phyloP scores from a whole-genome alignment of 2,329 filamentous ascomycete species.

The Ustulina deusta region DNA sequence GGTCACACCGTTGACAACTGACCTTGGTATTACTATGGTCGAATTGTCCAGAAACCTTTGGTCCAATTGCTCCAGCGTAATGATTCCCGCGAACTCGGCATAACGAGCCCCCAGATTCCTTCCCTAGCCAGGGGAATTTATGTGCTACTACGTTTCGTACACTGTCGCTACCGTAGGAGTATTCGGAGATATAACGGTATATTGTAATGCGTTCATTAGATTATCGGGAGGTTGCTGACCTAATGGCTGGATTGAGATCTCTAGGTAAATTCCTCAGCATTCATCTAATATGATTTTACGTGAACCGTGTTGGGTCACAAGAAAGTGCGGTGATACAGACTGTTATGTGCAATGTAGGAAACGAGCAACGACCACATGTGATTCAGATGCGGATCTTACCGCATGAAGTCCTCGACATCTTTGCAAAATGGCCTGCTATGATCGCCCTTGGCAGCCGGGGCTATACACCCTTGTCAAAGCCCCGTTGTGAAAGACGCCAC shows the following conservation, averaged over 20 bases:
- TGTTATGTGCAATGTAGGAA: background rate
- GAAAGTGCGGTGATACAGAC: background rate
- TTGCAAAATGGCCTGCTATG: conserved; percentile 38
- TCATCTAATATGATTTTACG: background rate
- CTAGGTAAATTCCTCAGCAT: background rate
- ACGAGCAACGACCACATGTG: conserved; percentile 16
- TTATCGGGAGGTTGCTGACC: background rate
- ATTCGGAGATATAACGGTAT: background rate
- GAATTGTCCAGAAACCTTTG: background rate
- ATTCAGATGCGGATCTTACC: conserved; percentile 35
- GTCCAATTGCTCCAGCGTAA: background rate
- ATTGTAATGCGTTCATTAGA: background rate
- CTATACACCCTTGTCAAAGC: conserved; percentile 37
- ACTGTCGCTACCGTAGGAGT: too few species aligned
- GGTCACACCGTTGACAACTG: conserved; percentile 3
- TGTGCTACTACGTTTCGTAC: too few species aligned
- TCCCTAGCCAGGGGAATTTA: background rate
- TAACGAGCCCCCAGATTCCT: background rate
- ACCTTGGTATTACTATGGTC: background rate
- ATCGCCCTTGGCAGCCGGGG: conserved; percentile 47
- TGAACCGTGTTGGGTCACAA: background rate
- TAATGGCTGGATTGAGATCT: background rate
- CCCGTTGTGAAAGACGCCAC: conserved; percentile 29
- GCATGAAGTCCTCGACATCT: conserved; percentile 34
- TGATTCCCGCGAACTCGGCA: background rate